Conservation (phyloP, 208 protist species). For the Angomonas deanei region DNA sequence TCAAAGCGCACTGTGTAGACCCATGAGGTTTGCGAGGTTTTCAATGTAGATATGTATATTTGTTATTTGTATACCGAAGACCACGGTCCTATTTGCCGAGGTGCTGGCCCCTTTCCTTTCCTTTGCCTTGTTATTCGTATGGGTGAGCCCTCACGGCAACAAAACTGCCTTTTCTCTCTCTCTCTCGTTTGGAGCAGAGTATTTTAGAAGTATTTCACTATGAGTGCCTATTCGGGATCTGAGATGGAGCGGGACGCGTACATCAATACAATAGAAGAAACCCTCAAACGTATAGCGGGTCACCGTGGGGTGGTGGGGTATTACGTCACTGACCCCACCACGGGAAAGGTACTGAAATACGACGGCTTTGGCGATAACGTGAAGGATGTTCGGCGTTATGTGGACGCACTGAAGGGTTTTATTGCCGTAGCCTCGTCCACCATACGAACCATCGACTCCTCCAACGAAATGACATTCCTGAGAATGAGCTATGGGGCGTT, state of each 20-base stretch:
- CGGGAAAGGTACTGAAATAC: slow-evolving; percentile 48
- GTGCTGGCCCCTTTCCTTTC: too few relatives aligned
- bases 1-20: slow-evolving; percentile 58
- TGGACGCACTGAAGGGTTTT: slow-evolving; percentile 55
- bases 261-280: slow-evolving; percentile 55
- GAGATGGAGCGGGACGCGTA: slow-evolving; percentile 49
- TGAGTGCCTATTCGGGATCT: slow-evolving; percentile 3
- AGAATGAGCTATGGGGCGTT: slow-evolving; percentile 55
- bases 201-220: too few relatives aligned
- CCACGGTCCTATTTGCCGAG: too few relatives aligned
- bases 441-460: slow-evolving; percentile 68
- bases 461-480: slow-evolving; percentile 78
- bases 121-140: too few relatives aligned
- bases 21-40: background rate
- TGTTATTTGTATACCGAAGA: slow-evolving; percentile 2
- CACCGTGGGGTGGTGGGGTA: slow-evolving; percentile 80
- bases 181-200: slow-evolving; percentile 3
- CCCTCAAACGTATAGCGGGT: slow-evolving; percentile 56
- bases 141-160: too few relatives aligned
- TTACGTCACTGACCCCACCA: slow-evolving; percentile 63
- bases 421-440: slow-evolving; percentile 66
- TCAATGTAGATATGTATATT: background rate
- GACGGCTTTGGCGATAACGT: slow-evolving; percentile 51
- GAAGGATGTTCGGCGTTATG: slow-evolving; percentile 44
- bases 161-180: background rate